Conservation (phyloP, 2,329 filamentous ascomycete species). For the Bipolaris oryzae region DNA sequence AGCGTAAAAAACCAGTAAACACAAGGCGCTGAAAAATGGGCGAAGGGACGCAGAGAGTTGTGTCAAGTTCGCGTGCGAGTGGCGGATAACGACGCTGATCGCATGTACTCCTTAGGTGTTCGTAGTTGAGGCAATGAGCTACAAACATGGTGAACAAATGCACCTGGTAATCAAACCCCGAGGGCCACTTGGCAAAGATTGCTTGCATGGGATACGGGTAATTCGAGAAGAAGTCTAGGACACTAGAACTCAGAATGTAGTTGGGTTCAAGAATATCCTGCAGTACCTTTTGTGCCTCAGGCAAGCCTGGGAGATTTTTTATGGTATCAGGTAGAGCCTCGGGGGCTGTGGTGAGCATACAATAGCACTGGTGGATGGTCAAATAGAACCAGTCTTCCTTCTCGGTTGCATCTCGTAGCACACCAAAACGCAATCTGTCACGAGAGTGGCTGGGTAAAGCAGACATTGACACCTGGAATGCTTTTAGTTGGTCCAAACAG, state of each 20-base stretch:
- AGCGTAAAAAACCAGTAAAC: slow-evolving; percentile 58
- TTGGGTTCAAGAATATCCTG: slow-evolving; percentile 56
- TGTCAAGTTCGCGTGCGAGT: slow-evolving; percentile 61
- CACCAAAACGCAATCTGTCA: slow-evolving; percentile 27
- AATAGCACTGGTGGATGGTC: slow-evolving; percentile 41
- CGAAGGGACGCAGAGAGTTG: slow-evolving; percentile 58
- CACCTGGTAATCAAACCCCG: slow-evolving; percentile 43
- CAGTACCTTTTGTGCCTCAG: slow-evolving; percentile 46
- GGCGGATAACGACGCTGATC: slow-evolving; percentile 55
- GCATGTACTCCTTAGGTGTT: slow-evolving; percentile 23
- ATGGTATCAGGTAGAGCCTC: slow-evolving; percentile 47
- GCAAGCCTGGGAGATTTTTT: slow-evolving; percentile 40
- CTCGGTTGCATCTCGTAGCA: slow-evolving; percentile 45
- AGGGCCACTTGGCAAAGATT: slow-evolving; percentile 32
- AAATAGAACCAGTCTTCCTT: slow-evolving; percentile 38
- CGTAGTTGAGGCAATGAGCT: slow-evolving; percentile 41
- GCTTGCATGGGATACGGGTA: slow-evolving; percentile 53
- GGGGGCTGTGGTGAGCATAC: slow-evolving; percentile 38
- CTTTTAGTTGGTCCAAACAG: slow-evolving; percentile 13
- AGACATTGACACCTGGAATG: slow-evolving; percentile 7
- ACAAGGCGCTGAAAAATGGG: slow-evolving; percentile 60
- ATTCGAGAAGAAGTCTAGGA: slow-evolving; percentile 54
- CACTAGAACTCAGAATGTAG: slow-evolving; percentile 44
- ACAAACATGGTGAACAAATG: slow-evolving; percentile 49
- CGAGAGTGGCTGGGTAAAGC: neutral